A percentile compares a stretch with the other conserved stretches of the same genome.
phyloP scores from a whole-genome alignment of 176 grass and related monocot genomes.

The Poa annua region DNA sequence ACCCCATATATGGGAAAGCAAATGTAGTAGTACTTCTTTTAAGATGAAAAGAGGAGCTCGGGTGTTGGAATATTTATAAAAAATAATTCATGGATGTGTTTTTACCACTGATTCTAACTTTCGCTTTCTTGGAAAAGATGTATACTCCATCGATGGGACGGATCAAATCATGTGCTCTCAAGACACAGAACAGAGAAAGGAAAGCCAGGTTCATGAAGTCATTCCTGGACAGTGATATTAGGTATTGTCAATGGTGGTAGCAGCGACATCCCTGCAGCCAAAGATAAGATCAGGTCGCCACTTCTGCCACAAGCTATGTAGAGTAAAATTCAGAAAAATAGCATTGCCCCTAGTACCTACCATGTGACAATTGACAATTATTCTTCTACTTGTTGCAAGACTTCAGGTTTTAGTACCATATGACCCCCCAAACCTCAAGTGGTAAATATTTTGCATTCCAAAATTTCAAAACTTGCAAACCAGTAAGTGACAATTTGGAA shows the following conservation, averaged over 20 bases:
- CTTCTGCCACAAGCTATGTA: conserved; percentile 8
- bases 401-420: neutral
- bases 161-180: conserved; percentile 29
- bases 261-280: conserved; percentile 17
- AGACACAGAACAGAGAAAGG: conserved; percentile 16
- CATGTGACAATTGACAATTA: conserved; percentile 3
- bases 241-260: conserved; percentile 21
- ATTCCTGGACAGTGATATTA: conserved; percentile 39
- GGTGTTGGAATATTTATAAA: neutral
- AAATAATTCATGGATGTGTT: neutral
- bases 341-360: neutral
- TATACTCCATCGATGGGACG: neutral
- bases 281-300: conserved; percentile 25
- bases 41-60: conserved; percentile 12
- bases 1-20: conserved; percentile 2
- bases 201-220: conserved; percentile 33
- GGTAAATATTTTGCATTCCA: neutral
- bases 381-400: neutral
- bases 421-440: conserved; percentile 25
- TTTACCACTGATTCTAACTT: neutral
- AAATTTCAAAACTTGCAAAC: neutral
- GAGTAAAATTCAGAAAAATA: conserved; percentile 9
- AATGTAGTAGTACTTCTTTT: neutral
- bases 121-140: conserved; percentile 39
- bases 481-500: neutral